phyloP scores from a whole-genome alignment of 305 asterid species.

The Salvia sclarea region DNA sequence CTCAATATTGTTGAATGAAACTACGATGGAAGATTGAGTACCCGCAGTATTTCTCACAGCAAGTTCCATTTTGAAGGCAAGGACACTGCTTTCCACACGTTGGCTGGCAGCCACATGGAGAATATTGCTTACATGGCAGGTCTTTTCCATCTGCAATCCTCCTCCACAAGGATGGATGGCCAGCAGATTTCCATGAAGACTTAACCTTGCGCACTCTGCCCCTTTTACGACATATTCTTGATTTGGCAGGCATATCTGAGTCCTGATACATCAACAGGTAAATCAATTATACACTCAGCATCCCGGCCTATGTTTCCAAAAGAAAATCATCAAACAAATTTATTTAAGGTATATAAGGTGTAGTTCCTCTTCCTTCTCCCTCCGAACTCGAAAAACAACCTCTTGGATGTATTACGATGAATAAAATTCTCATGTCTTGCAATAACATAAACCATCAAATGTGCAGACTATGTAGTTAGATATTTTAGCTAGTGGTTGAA shows the following conservation, averaged over 20 bases:
- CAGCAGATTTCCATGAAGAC: slow-evolving; percentile 95
- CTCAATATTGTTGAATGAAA: slow-evolving; percentile 5
- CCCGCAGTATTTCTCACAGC: slow-evolving; percentile 99
- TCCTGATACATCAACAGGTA: slow-evolving; percentile 44
- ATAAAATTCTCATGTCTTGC: not conserved
- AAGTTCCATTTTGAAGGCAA: slow-evolving; percentile 76
- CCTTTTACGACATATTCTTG: slow-evolving; percentile 85
- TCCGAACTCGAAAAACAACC: slow-evolving; percentile 5
- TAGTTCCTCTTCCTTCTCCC: not conserved
- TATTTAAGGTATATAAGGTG: not conserved
- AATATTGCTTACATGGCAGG: slow-evolving; percentile 65
- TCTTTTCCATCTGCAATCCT: slow-evolving; percentile 88
- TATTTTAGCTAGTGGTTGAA: not conserved
- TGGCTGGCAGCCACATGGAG: slow-evolving; percentile 87
- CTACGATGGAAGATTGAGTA: slow-evolving; percentile 32
- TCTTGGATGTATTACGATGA: not conserved
- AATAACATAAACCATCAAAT: not conserved
- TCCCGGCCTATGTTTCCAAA: not conserved
- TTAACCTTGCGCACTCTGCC: slow-evolving; percentile 90
- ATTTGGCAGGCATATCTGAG: slow-evolving; percentile 58
- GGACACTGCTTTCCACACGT: slow-evolving; percentile 92
- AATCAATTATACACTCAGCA: slow-evolving; percentile 14
- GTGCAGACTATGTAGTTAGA: too few species aligned
- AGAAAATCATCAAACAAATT: not conserved
- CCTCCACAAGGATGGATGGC: slow-evolving; percentile 98